A percentile compares a stretch with the other conserved stretches of the same genome.
Conservation (phyloP, 257 asterid species). For the Prunella vulgaris region DNA sequence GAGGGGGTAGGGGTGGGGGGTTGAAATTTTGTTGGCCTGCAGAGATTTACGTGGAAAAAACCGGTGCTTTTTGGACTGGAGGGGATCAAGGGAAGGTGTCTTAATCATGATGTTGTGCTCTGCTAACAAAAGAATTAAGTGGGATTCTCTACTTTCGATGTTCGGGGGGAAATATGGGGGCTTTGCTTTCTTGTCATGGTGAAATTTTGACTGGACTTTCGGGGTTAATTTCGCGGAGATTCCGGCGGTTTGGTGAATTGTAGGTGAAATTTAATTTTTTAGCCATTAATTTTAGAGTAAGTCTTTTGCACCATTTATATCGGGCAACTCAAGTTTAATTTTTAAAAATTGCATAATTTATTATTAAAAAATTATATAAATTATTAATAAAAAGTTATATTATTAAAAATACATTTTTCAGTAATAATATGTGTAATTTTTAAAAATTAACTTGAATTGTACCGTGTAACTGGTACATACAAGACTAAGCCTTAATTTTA, state of each 20-base stretch:
- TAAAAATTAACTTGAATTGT: too few species aligned
- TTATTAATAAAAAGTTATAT: too few species aligned
- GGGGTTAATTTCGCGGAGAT: conserved; percentile 11
- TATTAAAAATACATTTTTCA: too few species aligned
- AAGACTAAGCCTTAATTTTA: too few species aligned
- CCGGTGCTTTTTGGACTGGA: conserved; percentile 35
- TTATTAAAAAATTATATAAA: too few species aligned
- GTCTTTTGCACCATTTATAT: too few species aligned
- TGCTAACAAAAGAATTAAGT: conserved; percentile 22
- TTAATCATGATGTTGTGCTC: conserved; percentile 39
- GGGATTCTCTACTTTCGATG: conserved; percentile 37
- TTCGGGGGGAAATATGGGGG: too few species aligned
- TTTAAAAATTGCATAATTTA: too few species aligned
- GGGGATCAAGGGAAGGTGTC: conserved; percentile 38
- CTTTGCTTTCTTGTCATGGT: conserved; percentile 21
- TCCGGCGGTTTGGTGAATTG: conserved; percentile 10
- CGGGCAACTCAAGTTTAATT: too few species aligned
- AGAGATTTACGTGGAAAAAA: conserved; percentile 35
- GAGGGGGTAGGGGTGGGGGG: background rate
- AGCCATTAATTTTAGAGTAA: too few species aligned
- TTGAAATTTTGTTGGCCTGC: conserved; percentile 15
- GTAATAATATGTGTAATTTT: too few species aligned
- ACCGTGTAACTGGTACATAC: too few species aligned
- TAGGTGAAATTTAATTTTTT: background rate
- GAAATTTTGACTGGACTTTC: conserved; percentile 26